phyloP scores from a whole-genome alignment of 768 basidiomycete species.

The Imleria badia region DNA sequence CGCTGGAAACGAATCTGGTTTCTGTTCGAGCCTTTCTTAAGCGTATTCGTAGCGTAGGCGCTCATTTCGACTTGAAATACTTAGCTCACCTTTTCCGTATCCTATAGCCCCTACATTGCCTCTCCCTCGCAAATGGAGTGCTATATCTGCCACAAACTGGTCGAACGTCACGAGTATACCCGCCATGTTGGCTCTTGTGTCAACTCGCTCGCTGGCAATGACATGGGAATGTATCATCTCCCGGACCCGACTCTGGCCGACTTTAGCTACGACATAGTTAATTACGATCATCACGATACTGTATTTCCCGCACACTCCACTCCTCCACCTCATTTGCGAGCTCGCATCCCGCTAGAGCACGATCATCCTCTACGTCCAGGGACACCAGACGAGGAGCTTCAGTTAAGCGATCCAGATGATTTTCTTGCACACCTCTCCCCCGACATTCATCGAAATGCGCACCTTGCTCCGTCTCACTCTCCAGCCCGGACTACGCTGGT shows the following conservation, averaged over 20 bases:
- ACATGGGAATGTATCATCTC: neutral
- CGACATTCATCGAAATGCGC: neutral
- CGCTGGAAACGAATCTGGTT: neutral
- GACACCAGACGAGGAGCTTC: neutral
- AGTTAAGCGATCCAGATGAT: neutral
- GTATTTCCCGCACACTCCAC: neutral
- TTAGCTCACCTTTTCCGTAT: neutral
- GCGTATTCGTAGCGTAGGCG: neutral
- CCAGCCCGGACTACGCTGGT: neutral
- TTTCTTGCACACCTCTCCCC: neutral
- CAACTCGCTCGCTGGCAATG: neutral
- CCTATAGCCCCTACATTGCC: neutral
- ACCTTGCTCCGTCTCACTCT: neutral
- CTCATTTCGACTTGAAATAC: neutral
- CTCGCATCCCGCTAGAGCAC: neutral
- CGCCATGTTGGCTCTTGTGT: slow-evolving; percentile 11
- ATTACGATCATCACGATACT: neutral
- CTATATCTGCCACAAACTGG: slow-evolving; percentile 12
- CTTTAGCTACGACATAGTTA: neutral
- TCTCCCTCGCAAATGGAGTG: slow-evolving; percentile 12
- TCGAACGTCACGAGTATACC: slow-evolving; percentile 12
- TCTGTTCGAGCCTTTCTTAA: neutral
- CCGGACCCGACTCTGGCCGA: neutral
- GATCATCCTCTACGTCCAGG: neutral
- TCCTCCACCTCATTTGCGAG: neutral